A percentile compares a stretch with the other conserved stretches of the same genome.
phyloP scores from a whole-genome alignment of 768 basidiomycete genomes.

The Hygrophoropsis aurantiaca region DNA sequence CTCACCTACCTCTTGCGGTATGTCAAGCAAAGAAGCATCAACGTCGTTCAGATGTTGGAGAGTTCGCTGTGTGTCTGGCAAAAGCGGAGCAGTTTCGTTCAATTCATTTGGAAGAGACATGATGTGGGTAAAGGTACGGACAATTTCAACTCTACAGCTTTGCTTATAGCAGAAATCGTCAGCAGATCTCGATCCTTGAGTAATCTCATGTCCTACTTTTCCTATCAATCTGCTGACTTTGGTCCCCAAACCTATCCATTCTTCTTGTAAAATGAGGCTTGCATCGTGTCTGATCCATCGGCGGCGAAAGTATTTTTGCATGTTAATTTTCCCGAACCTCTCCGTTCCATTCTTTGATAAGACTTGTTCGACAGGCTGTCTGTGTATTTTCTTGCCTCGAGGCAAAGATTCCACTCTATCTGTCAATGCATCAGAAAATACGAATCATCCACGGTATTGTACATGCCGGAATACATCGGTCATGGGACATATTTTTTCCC shows the following conservation, averaged over 20 bases:
- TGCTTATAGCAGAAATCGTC: slow-evolving; percentile 17
- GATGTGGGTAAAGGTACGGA: background rate
- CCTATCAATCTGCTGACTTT: slow-evolving; percentile 9
- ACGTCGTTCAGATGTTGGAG: slow-evolving; percentile 7
- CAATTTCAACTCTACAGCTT: background rate
- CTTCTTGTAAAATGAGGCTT: slow-evolving; percentile 20
- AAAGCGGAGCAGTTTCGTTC: slow-evolving; percentile 33
- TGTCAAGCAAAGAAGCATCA: slow-evolving; percentile 10
- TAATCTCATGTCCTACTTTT: slow-evolving; percentile 4
- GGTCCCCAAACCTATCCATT: slow-evolving; percentile 2
- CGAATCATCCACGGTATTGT: slow-evolving; percentile 14
- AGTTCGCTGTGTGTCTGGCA: slow-evolving; percentile 5
- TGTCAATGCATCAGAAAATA: slow-evolving; percentile 11
- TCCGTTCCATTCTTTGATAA: slow-evolving; percentile 5
- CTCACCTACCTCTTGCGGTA: slow-evolving; percentile 30
- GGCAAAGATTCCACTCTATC: slow-evolving; percentile 38
- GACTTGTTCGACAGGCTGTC: slow-evolving; percentile 6
- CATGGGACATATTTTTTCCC: slow-evolving; percentile 28
- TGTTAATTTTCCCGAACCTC: slow-evolving; percentile 8
- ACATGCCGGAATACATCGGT: slow-evolving; percentile 7
- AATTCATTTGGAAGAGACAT: slow-evolving; percentile 18
- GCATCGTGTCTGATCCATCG: slow-evolving; percentile 26
- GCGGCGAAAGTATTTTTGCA: slow-evolving; percentile 2
- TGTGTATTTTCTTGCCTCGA: slow-evolving; percentile 38
- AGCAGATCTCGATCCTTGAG: slow-evolving; percentile 9